Evolutionary conservation across 179 eudicot species (phyloP), one percentile per base, ranked within the genome.

Genomic region (Spergularia azorica): DNA sequence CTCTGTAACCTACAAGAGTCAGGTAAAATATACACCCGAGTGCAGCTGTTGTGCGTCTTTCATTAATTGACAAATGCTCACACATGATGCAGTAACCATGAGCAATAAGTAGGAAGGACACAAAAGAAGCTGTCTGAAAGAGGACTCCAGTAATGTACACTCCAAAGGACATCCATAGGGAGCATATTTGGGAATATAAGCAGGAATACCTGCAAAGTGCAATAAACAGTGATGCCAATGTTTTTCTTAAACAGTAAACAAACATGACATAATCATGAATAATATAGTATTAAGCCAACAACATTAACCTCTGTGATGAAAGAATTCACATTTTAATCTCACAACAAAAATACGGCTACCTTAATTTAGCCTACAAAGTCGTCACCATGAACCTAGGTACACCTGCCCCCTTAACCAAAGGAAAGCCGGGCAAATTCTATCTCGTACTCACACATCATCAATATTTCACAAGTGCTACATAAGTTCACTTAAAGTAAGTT

Each of bases 131-230:
- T 70, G 99, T 94, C 81, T 95, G 95, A 83, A 90, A 93, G 41
- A 95, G 88, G 65, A 90, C 88, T 72, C 98, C 98, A 10, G 94
- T 91, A 52, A 93, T 83, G 71, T 93, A 95, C 56, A 88, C 96
- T 55, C 99, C 99, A 75, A 95, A 95, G n/a, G 99, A 93, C 90
- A 95, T 88, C 99, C 99, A 93, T 16, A 95, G 77, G 57, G 99
- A 95, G 81, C 99, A 95, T 76, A 84, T 77, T 56, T 93, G 89
- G 56, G 86, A 82, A 84, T 91, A 86, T 73, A 91, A 89, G 84
- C 97, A 95, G 4, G 99, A 90, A 83, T 91, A 88, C 99, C 98
- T 93, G 84, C 43, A 82, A 5, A 52, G 6, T 93, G 84, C 51
- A 82, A 8, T 41, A 61, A 72, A 50, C 50, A 60, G 73, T 41